phyloP scores from a whole-genome alignment of 2,329 filamentous ascomycete species.

The Fusarium veterinarium region DNA sequence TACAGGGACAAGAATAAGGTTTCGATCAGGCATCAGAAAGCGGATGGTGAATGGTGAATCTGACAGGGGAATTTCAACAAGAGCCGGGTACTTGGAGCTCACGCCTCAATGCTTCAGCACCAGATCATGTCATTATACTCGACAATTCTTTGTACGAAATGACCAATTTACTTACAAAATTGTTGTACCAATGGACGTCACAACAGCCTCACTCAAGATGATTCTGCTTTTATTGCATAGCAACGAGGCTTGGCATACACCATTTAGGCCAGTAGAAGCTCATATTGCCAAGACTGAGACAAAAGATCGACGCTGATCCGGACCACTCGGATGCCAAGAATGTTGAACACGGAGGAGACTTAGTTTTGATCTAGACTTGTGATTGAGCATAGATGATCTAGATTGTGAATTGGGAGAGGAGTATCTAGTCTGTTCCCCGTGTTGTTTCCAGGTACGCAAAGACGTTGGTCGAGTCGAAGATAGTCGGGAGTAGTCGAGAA shows the following conservation, averaged over 20 bases:
- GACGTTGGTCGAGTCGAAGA: too few species aligned
- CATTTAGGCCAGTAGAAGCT: not conserved
- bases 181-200: too few species aligned
- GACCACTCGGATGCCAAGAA: constrained; percentile 4
- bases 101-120: not conserved
- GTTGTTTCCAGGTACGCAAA: too few species aligned
- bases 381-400: not conserved
- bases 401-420: not conserved
- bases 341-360: not conserved
- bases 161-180: too few species aligned
- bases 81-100: not conserved
- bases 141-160: not conserved
- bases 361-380: not conserved
- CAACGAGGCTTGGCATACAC: not conserved
- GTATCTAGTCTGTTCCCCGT: too few species aligned
- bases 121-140: not conserved
- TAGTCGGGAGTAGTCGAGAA: too few species aligned
- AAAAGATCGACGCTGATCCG: not conserved
- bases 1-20: not conserved
- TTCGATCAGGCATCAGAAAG: not conserved
- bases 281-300: not conserved
- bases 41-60: not conserved
- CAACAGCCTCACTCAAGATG: not conserved
- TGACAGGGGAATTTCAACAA: not conserved
- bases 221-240: rapidly evolving